Evolutionary conservation across 2,329 filamentous ascomycete genomes (phyloP), one percentile per base, ranked within the genome.

Genomic region (Fusarium equiseti): DNA sequence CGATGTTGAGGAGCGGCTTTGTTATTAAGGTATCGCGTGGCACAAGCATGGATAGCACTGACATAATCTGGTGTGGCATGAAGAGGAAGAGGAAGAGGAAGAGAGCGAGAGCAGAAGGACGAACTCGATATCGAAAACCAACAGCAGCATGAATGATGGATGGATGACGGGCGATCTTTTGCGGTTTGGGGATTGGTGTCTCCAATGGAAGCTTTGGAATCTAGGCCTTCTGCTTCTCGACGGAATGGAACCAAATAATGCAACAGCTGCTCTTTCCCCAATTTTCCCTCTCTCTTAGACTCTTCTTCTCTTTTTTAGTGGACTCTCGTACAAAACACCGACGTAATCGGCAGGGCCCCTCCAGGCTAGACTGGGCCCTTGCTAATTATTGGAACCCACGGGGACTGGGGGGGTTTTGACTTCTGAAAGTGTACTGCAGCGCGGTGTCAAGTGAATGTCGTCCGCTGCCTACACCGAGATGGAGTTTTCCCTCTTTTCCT

Each of bases 11-110:
- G 18, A 49, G 38, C 27, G 35, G 44, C 32, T 45, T 31, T 61
- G 46, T 13, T 66, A 52, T 55, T 56, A 52, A 64, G 52, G 46
- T 70, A 67, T 73, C 72, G 72, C 70, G 64, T 74, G 72, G 55
- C 59, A 61, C 31, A 44, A 32, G 48, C 72, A 71, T 67, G 67
- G 72, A 70, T 74, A 70, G 72, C 72, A 73, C 71, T 72, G 71
- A 74, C 66, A 9, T 44, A 29, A n/a, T n/a, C 18, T 38, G 35
- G 35, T 38, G 5, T 38, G 46, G 15, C 45, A 13, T 22, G 46
- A 49, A n/a, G 10, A 13, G 27, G 27, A 35, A 42, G 40, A 44
- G 10, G 11, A 29, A 29, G 27, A 24, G 22, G 20, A 22, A 44
- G 42, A 44, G 20, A 44, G 32, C 15, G 22, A 52, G 48, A 43